Percentiles rank a stretch among this genome's conserved stretches.
phyloP scores from a whole-genome alignment of 2,329 filamentous ascomycete genomes.

The Hirsutella minnesotensis region DNA sequence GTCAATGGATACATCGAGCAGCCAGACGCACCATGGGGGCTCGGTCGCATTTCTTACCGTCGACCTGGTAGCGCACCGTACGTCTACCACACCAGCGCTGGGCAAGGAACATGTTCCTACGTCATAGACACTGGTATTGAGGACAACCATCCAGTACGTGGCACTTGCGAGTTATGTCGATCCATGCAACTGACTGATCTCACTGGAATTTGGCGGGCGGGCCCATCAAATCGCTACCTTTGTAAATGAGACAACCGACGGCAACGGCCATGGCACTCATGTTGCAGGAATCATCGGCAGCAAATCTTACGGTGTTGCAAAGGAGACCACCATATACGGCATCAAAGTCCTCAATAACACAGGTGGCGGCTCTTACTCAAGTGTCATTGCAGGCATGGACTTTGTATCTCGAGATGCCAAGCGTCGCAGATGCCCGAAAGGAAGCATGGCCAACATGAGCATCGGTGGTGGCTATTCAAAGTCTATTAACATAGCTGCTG shows the following conservation, averaged over 20 bases:
- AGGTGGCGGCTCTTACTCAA: constrained; percentile 20
- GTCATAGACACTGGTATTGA: constrained; percentile 29
- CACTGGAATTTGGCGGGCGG: constrained; percentile 24
- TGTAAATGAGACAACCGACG: constrained; percentile 17
- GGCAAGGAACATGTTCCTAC: constrained; percentile 21
- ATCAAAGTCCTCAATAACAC: constrained; percentile 24
- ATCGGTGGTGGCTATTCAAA: constrained; percentile 19
- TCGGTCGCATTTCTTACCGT: neutral
- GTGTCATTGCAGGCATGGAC: constrained; percentile 27
- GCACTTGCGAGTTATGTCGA: too few relatives aligned
- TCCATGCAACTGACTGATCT: neutral
- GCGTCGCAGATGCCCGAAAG: constrained; percentile 20
- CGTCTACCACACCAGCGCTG: neutral
- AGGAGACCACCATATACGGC: constrained; percentile 24
- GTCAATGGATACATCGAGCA: neutral
- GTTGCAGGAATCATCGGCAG: too few relatives aligned
- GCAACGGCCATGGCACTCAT: constrained; percentile 15
- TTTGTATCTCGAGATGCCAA: constrained; percentile 15
- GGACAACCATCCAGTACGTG: constrained; percentile 14
- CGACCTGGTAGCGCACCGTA: neutral
- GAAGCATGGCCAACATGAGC: constrained; percentile 37
- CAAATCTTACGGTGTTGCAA: constrained; percentile 25
- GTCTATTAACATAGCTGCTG: constrained; percentile 29
- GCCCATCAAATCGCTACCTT: constrained; percentile 22
- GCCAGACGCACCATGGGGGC: neutral